phyloP scores from a whole-genome alignment of 805 yeast species.

The Myxozyma nipponensis region DNA sequence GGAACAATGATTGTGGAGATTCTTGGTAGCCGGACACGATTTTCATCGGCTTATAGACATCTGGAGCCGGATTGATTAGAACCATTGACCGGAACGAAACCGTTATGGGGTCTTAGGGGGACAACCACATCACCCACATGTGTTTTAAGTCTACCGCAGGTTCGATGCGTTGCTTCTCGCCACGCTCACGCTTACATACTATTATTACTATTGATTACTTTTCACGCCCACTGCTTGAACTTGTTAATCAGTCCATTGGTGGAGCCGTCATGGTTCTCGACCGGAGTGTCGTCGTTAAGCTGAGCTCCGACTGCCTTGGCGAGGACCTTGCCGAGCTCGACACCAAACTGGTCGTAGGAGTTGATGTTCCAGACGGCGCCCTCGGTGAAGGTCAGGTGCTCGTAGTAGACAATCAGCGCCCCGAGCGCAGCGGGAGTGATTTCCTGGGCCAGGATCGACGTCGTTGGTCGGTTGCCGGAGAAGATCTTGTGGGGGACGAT shows the following conservation, averaged over 20 bases:
- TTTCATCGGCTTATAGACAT: no score
- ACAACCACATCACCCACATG: no score
- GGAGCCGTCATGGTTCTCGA: conserved; percentile 77
- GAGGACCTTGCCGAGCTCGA: conserved; percentile 95
- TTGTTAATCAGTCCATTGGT: conserved; percentile 92
- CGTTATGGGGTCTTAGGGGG: no score
- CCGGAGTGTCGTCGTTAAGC: conserved; percentile 58
- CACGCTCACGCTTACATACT: no score
- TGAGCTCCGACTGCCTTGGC: conserved; percentile 94
- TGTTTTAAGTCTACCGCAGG: no score
- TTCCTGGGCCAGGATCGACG: conserved; percentile 91
- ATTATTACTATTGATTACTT: no score
- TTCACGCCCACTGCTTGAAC: conserved; percentile 67
- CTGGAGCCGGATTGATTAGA: no score
- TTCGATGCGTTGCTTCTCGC: no score
- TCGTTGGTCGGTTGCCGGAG: conserved; percentile 98
- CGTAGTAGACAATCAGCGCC: conserved; percentile 95
- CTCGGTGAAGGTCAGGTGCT: conserved; percentile 94
- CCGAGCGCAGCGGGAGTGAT: conserved; percentile 96
- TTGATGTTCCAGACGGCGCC: conserved; percentile 99
- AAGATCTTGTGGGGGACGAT: conserved; percentile 93
- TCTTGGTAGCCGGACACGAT: no score
- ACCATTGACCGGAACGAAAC: no score
- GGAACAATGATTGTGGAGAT: no score
- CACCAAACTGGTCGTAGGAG: conserved; percentile 99